Conservation (phyloP, 306 rosid species). For the Sesbania bispinosa region DNA sequence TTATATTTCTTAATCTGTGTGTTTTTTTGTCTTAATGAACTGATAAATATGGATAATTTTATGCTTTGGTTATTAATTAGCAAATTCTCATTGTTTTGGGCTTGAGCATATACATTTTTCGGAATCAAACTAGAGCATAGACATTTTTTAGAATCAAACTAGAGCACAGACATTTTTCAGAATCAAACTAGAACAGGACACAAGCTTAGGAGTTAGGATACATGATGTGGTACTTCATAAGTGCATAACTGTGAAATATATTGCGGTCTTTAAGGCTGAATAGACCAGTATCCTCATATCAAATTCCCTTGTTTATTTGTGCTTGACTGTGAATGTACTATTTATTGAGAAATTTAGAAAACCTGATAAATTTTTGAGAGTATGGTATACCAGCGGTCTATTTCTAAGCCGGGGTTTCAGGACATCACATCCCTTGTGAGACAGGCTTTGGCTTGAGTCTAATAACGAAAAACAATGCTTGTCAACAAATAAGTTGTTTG, state of each 20-base stretch:
- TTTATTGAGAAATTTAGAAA: slow-evolving; percentile 8
- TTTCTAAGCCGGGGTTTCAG: neutral
- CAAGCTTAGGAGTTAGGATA: neutral
- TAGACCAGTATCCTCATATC: neutral
- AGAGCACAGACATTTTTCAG: neutral
- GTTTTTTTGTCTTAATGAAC: too few species aligned
- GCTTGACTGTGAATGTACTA: slow-evolving; percentile 1
- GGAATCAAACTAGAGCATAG: neutral
- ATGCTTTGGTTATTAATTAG: neutral
- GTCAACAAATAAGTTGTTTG: slow-evolving; percentile 8
- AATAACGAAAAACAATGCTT: slow-evolving; percentile 1
- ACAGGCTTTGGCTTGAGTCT: slow-evolving; percentile 15
- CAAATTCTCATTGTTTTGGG: neutral
- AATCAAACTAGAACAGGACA: slow-evolving; percentile 13
- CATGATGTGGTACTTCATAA: neutral
- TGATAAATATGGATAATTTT: neutral
- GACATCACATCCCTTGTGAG: neutral
- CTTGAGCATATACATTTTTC: neutral
- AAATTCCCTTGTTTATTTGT: slow-evolving; percentile 1
- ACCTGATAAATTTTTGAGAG: neutral
- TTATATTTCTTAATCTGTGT: too few species aligned
- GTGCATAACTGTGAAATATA: neutral
- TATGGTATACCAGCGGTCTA: neutral
- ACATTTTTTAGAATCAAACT: neutral
- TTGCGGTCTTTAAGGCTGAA: slow-evolving; percentile 5